These are phyloP conservation scores for Anaeramoeba ignava DNA, from an alignment of 78 protist genomes.

Conservation along the genomic window DNA sequence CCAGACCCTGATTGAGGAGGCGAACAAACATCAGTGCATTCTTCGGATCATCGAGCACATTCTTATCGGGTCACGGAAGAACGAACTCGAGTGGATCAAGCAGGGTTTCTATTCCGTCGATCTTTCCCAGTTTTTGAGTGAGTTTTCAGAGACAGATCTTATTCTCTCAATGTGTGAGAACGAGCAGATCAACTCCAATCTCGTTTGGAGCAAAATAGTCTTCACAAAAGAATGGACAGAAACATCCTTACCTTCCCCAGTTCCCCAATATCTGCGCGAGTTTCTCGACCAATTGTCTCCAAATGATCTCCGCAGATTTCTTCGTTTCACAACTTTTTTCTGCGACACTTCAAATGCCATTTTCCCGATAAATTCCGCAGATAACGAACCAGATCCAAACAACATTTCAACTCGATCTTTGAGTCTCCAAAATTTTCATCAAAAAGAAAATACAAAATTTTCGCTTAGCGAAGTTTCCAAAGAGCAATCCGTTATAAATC, in stretches of 20 bases:
- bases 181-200: not conserved
- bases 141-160: not conserved
- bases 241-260: not conserved
- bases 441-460: too few species aligned
- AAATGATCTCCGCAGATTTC: not conserved
- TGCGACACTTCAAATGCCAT: too few species aligned
- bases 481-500: too few species aligned
- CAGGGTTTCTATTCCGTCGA: not conserved
- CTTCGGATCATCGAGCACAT: not conserved
- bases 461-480: too few species aligned
- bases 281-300: not conserved
- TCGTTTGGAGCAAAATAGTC: not conserved
- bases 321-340: not conserved
- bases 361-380: too few species aligned
- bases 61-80: not conserved
- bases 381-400: too few species aligned
- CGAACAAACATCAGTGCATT: not conserved
- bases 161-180: not conserved
- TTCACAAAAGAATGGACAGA: not conserved
- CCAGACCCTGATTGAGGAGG: not conserved
- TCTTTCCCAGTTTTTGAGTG: not conserved
- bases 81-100: not conserved
- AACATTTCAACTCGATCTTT: too few species aligned
- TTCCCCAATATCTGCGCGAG: not conserved
- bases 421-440: too few species aligned